Percentiles rank a stretch among this genome's conserved stretches.
Evolutionary conservation across 2,329 filamentous ascomycete genomes (phyloP).

Genomic region (Aspergillus sp.): DNA sequence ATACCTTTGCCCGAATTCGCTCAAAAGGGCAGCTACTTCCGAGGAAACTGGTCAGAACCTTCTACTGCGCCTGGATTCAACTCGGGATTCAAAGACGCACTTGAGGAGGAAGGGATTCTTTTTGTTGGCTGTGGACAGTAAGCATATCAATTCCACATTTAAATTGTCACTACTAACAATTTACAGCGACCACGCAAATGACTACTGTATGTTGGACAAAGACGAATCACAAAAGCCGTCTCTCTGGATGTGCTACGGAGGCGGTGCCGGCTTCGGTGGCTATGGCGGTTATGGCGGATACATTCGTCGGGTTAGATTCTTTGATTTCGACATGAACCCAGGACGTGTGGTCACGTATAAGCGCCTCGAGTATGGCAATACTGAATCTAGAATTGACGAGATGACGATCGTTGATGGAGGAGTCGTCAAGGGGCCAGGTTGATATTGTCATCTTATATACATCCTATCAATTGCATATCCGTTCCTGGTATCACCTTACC

Average conservation of each 20-base stretch:
- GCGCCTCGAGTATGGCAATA: constrained; percentile 71
- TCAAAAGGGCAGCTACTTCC: constrained; percentile 60
- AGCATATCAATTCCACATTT: constrained; percentile 42
- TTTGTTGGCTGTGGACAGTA: constrained; percentile 92
- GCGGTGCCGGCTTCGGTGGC: constrained; percentile 88
- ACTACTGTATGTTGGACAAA: constrained; percentile 81
- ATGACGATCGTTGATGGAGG: constrained; percentile 66
- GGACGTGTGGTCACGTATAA: constrained; percentile 92
- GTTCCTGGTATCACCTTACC: background rate
- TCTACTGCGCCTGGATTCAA: constrained; percentile 90
- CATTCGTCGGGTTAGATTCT: constrained; percentile 81
- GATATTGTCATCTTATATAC: background rate
- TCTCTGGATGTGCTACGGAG: constrained; percentile 98
- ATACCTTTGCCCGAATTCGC: constrained; percentile 92
- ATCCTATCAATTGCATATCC: background rate
- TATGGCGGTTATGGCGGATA: constrained; percentile 91
- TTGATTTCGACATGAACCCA: constrained; percentile 90
- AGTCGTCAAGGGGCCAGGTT: constrained; percentile 48
- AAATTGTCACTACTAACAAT: constrained; percentile 25
- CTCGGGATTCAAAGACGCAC: constrained; percentile 86
- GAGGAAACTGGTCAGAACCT: constrained; percentile 78
- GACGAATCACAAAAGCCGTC: constrained; percentile 63
- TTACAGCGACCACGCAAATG: constrained; percentile 85
- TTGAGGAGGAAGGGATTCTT: constrained; percentile 82
- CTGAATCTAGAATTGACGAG: constrained; percentile 59